Evolutionary conservation across 108 stramenopile genomes (phyloP), one percentile per base, ranked within the genome.

Genomic region (Aurantiochytrium sp.): DNA sequence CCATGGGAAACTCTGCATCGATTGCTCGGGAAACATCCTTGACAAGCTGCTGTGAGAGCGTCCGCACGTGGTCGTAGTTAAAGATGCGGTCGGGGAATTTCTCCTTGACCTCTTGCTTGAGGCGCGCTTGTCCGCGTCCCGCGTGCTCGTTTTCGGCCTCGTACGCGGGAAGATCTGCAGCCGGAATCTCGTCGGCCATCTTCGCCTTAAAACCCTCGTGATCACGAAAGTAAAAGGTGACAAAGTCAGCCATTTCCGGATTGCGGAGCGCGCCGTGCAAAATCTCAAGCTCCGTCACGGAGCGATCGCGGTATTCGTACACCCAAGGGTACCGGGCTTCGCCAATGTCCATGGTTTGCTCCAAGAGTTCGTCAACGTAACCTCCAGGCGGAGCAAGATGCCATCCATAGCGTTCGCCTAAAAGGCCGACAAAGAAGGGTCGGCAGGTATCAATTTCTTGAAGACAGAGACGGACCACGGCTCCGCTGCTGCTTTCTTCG

Each of bases 371-470:
- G 25, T 83, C 73, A 19, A 51, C 49, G n/a, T 64, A 64, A 64
- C 29, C 60, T 14, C 73, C 25, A 1, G 47, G 21, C 23, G 73
- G 73, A 5, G 44, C 47, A n/a, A 83, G 49, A 83, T 83, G 73
- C 89, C 89, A 89, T 12, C 89, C 89, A 44, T 89, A 89, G 18
- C 89, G 83, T 51, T 89, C 89, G 5, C 89, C 89, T 43, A 35
- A 6, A 14, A 89, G 59, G 21, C 16, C 87, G 21, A 89, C 25
- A 58, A 87, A 89, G 58, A 89, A 89, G 6, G 89, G 89, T 5
- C 89, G 49, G 76, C 58, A 49, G 45, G 29, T 21, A 5, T 89
- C 89, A 1, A 89, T 87, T 42, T 89, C 89, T 47, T 88, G 89
- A 5, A 89, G 87, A 49, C 89, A 89, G 29, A 88, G 76, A 2